Conservation (phyloP, 768 basidiomycete species). For the Cystofilobasidium ferigula region DNA sequence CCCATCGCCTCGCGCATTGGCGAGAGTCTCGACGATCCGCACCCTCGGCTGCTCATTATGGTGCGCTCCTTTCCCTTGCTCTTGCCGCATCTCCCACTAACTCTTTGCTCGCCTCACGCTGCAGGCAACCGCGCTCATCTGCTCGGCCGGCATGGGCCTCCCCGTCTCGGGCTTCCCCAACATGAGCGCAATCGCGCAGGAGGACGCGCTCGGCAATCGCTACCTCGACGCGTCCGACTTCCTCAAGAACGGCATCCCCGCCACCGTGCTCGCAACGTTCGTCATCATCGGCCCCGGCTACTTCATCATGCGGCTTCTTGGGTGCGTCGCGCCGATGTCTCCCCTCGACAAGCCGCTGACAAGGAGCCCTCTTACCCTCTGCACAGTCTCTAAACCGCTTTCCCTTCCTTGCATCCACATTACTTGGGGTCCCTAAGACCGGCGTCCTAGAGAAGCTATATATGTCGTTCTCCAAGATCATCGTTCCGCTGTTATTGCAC, state of each 20-base stretch:
- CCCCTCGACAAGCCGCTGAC: no score
- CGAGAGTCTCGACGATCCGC: constrained; percentile 55
- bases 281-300: constrained; percentile 81
- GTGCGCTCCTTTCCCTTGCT: constrained; percentile 37
- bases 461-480: no score
- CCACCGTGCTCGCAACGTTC: constrained; percentile 75
- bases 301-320: constrained; percentile 58
- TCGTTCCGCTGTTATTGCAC: no score
- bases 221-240: constrained; percentile 78
- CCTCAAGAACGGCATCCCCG: constrained; percentile 84
- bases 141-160: constrained; percentile 86
- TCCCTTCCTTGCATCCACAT: no score
- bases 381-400: no score
- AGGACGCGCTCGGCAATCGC: constrained; percentile 81
- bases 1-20: constrained; percentile 91
- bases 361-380: no score
- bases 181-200: constrained; percentile 65
- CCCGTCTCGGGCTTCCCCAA: constrained; percentile 93
- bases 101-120: not conserved
- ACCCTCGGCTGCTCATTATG: constrained; percentile 77
- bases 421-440: no score
- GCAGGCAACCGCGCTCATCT: constrained; percentile 63
- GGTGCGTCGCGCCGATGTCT: not conserved
- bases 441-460: no score
- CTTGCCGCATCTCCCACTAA: not conserved